Conservation (phyloP, 2,329 filamentous ascomycete species). For the Bertia moriformis region DNA sequence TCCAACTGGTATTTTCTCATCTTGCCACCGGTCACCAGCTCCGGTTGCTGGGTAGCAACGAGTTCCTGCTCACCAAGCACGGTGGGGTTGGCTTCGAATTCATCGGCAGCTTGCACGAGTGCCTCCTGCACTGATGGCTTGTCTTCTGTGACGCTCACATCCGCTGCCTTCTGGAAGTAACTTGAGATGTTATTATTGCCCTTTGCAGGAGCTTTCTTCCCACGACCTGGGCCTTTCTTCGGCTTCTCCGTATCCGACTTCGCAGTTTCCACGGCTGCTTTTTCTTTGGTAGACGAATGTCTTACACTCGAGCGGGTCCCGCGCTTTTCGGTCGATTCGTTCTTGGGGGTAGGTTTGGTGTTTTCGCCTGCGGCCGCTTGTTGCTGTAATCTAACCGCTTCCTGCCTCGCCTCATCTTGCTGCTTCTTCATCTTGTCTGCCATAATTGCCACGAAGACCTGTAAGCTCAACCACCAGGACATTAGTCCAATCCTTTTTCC, state of each 20-base stretch:
- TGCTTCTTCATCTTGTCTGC: conserved; percentile 28
- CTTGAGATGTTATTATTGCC: neutral
- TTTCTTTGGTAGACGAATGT: neutral
- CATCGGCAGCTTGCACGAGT: neutral
- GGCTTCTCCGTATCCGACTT: neutral
- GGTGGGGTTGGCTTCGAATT: conserved; percentile 32
- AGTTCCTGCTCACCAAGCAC: conserved; percentile 51
- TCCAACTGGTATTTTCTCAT: conserved; percentile 94
- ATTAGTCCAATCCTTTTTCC: neutral
- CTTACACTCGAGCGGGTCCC: neutral
- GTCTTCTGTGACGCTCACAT: neutral
- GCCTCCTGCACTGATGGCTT: neutral
- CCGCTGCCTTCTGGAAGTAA: neutral
- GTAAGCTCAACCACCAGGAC: no score
- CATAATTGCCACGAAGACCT: conserved; percentile 31
- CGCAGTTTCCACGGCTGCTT: neutral
- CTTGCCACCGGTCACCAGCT: conserved; percentile 68
- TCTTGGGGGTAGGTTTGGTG: neutral
- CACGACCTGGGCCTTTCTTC: neutral
- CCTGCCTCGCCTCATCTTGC: neutral
- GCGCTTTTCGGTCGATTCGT: neutral
- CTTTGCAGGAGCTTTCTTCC: neutral
- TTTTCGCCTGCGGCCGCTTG: neutral
- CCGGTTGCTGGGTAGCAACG: conserved; percentile 71
- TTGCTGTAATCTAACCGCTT: neutral